These are phyloP conservation scores for Huntiella decipiens DNA, from an alignment of 2,329 filamentous ascomycete species.

Conservation along the genomic window DNA sequence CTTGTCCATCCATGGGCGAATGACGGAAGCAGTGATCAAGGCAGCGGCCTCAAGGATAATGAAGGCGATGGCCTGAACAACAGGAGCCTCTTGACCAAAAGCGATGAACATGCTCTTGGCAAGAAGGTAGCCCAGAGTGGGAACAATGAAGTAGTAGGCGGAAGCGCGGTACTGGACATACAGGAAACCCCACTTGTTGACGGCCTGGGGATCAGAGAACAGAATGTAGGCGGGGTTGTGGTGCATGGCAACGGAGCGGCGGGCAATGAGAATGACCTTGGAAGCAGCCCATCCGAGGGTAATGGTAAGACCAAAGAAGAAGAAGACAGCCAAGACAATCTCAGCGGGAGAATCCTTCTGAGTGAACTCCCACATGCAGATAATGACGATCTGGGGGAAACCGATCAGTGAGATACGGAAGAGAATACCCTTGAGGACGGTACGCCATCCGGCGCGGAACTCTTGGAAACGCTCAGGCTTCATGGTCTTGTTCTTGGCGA, in stretches of 20 bases:
- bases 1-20: constrained; percentile 97
- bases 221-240: constrained; percentile 94
- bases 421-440: constrained; percentile 80
- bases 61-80: constrained; percentile 62
- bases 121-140: constrained; percentile 58
- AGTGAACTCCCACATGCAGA: constrained; percentile 89
- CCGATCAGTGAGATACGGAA: constrained; percentile 82
- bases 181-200: constrained; percentile 97
- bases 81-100: constrained; percentile 51
- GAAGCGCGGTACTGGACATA: constrained; percentile 94
- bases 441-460: constrained; percentile 87
- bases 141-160: constrained; percentile 86
- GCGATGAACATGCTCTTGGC: constrained; percentile 80
- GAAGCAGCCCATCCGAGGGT: constrained; percentile 71
- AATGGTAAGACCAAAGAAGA: constrained; percentile 60
- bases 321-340: constrained; percentile 73
- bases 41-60: constrained; percentile 65
- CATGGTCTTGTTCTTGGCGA: constrained; percentile 58
- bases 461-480: constrained; percentile 74
- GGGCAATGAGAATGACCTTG: constrained; percentile 79
- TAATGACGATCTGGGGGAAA: constrained; percentile 75
- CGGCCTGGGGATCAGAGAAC: constrained; percentile 79
- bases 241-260: constrained; percentile 75
- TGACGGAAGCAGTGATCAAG: constrained; percentile 57
- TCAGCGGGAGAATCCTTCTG: constrained; percentile 68